These are phyloP conservation scores for Aphanoascus verrucosus DNA, from an alignment of 2,329 filamentous ascomycete genomes.

Conservation along the genomic window DNA sequence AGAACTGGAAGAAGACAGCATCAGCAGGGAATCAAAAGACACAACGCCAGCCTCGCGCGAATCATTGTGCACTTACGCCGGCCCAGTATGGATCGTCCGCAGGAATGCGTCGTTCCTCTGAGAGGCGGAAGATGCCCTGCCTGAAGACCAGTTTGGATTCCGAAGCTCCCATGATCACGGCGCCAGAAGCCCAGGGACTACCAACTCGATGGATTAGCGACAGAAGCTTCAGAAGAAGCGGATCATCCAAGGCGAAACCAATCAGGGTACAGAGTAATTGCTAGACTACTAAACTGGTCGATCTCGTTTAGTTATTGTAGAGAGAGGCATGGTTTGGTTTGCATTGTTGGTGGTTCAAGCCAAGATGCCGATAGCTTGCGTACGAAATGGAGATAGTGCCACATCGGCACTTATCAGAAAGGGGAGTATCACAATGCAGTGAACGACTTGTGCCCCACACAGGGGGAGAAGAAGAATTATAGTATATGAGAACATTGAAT, in stretches of 20 bases:
- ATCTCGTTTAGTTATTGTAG: neutral
- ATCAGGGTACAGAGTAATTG: neutral
- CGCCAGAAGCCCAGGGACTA: neutral
- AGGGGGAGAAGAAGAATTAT: neutral
- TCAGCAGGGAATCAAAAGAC: neutral
- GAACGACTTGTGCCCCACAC: neutral
- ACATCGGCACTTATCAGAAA: neutral
- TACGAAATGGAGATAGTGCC: slow-evolving; percentile 1
- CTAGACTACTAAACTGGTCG: neutral
- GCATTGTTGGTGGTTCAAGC: neutral
- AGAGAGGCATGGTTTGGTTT: neutral
- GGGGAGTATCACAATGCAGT: neutral
- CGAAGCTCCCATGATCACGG: slow-evolving; percentile 74
- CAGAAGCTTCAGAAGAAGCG: neutral
- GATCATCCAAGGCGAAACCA: neutral
- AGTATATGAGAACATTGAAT: neutral
- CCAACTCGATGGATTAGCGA: neutral
- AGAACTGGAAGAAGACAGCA: slow-evolving; percentile 55
- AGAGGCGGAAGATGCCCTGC: slow-evolving; percentile 91
- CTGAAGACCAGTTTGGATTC: slow-evolving; percentile 99
- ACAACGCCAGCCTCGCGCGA: neutral
- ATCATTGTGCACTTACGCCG: slow-evolving; percentile 50
- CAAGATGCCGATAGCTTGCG: slow-evolving; percentile 6
- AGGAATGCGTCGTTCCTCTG: slow-evolving; percentile 79
- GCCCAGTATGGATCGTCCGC: slow-evolving; percentile 89